Evolutionary conservation across 352 stramenopile species (phyloP).

Genomic region (Globisporangium middletonii): DNA sequence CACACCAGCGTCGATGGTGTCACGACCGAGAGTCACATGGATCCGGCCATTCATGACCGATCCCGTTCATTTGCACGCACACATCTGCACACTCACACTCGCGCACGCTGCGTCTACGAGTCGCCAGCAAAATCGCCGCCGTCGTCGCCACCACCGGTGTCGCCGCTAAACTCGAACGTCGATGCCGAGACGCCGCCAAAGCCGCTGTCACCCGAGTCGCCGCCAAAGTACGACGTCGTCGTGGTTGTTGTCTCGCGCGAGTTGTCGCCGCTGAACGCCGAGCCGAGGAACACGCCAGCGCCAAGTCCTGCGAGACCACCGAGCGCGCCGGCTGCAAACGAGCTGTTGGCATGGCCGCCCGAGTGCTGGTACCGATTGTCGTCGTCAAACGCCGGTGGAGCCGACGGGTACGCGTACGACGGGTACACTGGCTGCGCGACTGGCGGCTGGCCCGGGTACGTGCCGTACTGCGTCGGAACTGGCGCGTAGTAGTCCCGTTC

Average conservation of each 20-base stretch:
- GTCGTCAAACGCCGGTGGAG: slow-evolving; percentile 20
- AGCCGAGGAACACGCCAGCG: slow-evolving; percentile 40
- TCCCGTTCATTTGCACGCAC: not conserved
- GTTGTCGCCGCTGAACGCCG: slow-evolving; percentile 24
- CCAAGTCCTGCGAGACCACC: slow-evolving; percentile 46
- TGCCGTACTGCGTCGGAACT: slow-evolving; percentile 32
- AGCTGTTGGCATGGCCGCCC: slow-evolving; percentile 9
- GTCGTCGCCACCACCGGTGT: slow-evolving; percentile 39
- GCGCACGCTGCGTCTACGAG: slow-evolving; percentile 19
- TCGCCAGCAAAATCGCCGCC: slow-evolving; percentile 46
- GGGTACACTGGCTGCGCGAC: slow-evolving; percentile 20
- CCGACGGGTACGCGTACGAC: slow-evolving; percentile 48
- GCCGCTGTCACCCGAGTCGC: slow-evolving; percentile 20
- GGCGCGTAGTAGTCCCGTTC: slow-evolving; percentile 24
- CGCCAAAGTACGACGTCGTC: slow-evolving; percentile 31
- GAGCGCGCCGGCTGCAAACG: slow-evolving; percentile 30
- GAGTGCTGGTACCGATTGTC: slow-evolving; percentile 6
- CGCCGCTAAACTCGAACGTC: slow-evolving; percentile 50
- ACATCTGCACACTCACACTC: not conserved
- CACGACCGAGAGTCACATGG: too few relatives aligned
- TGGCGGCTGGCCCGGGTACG: slow-evolving; percentile 6
- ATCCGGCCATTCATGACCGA: too few relatives aligned
- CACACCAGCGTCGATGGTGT: too few relatives aligned
- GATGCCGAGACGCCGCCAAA: slow-evolving; percentile 18
- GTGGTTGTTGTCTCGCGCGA: slow-evolving; percentile 4